Base-by-base conservation (phyloP, 2,329 filamentous ascomycete species). In the Herpotrichia juniperi region DNA sequence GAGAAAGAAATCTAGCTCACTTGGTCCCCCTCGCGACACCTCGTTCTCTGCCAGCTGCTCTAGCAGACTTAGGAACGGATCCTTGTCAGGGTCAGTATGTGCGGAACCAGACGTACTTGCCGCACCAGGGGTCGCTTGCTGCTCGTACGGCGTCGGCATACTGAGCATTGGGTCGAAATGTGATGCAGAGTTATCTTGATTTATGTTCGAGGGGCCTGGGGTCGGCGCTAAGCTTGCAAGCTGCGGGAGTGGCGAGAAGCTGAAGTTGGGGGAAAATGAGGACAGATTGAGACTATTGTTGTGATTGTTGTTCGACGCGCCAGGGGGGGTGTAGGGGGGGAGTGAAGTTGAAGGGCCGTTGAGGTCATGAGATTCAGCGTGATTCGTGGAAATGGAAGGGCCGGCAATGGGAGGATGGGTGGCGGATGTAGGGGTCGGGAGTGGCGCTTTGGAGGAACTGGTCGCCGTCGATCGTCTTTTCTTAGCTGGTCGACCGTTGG, bases 41-140 rank as follows among this genome's bases (percentile, higher is more conserved):
- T 93, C 90, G 63, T 91, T 92, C 72, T 94, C 90, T 0, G 90
- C 90, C 52, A 94, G 79, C 74, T 94, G 90, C 69, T 94, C 90
- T 30, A 94, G 76, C 35, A 94, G 74, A 55, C 84, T 89, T 34
- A 94, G 73, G 66, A 96, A 94, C 0, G 90, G 90, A 66, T 94
- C 91, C 62, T 90, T 92, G 59, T 93, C 90, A 42, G 67, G 63
- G 53, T 77, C 76, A 19, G 75, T 76, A 44, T 76, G 70, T 45
- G 67, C 70, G 12, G 67, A 71, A 24, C 69, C 67, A 37, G 69
- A 71, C 11, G 73, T 74, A 50, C 75, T 79, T n/a, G 73, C 67
- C 24, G 68, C 76, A 42, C 76, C 71, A 62, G 79, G 69, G 53
- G 79, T 75, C 71, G 76, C 46, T 60, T 79, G 68, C 67, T 80